These are phyloP conservation scores for Nigrospora sphaerica DNA, from an alignment of 2,329 filamentous ascomycete genomes.

Conservation along the genomic window DNA sequence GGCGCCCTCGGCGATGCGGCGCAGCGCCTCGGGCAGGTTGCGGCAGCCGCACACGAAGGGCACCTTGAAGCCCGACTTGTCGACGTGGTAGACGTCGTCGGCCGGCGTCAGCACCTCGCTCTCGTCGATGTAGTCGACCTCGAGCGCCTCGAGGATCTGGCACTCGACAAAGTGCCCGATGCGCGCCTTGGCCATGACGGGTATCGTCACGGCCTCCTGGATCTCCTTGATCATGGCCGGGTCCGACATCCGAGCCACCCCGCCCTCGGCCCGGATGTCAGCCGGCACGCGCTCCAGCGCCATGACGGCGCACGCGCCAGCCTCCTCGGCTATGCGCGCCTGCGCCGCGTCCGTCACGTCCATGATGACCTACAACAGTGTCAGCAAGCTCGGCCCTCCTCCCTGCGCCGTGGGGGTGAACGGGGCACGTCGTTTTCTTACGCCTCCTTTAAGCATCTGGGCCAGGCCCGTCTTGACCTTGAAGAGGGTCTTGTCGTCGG, in stretches of 20 bases:
- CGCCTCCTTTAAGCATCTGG: slow-evolving; percentile 97
- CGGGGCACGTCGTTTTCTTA: not conserved
- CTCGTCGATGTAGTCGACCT: slow-evolving; percentile 97
- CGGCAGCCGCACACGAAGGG: slow-evolving; percentile 97
- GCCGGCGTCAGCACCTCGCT: slow-evolving; percentile 95
- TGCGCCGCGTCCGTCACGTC: slow-evolving; percentile 92
- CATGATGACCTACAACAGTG: slow-evolving; percentile 64
- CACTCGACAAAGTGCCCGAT: slow-evolving; percentile 98
- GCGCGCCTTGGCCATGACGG: slow-evolving; percentile 97
- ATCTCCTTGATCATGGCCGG: slow-evolving; percentile 92
- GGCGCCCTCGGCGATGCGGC: slow-evolving; percentile 85
- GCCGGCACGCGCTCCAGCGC: slow-evolving; percentile 95
- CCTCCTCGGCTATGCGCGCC: slow-evolving; percentile 95
- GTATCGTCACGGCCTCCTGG: slow-evolving; percentile 89
- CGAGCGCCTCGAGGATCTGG: slow-evolving; percentile 92
- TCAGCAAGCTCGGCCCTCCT: not conserved
- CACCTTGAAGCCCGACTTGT: slow-evolving; percentile 73
- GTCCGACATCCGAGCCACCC: slow-evolving; percentile 95
- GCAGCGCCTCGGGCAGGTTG: slow-evolving; percentile 86
- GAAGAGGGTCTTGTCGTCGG: slow-evolving; percentile 50
- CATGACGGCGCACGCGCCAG: slow-evolving; percentile 95
- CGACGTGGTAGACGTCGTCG: slow-evolving; percentile 84
- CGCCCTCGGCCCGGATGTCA: slow-evolving; percentile 87
- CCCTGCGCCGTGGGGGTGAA: not conserved
- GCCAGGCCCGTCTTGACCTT: slow-evolving; percentile 91